Evolutionary conservation across 352 stramenopile genomes (phyloP), one percentile per base, ranked within the genome.

Genomic region (Phytophthora pseudosyringae): DNA sequence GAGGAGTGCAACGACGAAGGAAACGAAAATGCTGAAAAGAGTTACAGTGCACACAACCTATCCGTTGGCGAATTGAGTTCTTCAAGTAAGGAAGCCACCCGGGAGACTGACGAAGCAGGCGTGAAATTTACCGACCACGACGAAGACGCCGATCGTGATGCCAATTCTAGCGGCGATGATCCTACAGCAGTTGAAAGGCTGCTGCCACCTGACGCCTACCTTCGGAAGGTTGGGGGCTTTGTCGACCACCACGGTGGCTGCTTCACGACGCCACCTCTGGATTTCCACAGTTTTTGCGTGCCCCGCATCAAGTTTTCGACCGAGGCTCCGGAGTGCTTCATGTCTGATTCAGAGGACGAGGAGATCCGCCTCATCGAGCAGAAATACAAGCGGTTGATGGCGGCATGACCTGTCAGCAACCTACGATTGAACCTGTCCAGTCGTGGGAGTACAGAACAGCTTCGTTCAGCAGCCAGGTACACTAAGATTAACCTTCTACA

Each of bases 211-310:
- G 80, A 88, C 13, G 60, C 58, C 12, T 86, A 86, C 32, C 65
- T 88, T 56, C 67, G 64, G 25, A 78, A 85, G 39, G 64, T 75
- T 50, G 77, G 77, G 6, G 53, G 67, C 38, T 68, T 88, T 39
- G 65, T 88, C 10, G 76, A 86, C 39, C 68, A 82, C 52, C 75
- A 83, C 51, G 63, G 67, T 25, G 75, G 80, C 12, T 85, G 75
- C 54, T 88, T 76, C 73, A 88, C 80, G 6, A 61, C 70, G 0
- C 70, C 76, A 28, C 59, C 80, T 40, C 45, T 73, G 11, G 80
- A 88, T 65, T 68, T 90, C 28, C 78, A 89, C 51, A 89, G 78
- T 59, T 88, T 93, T 21, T 91, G 78, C 33, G 83, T 93, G n/a
- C 85, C 85, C 43, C 83, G 80, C 31, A 93, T 93, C 58, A 89